Conservation (phyloP, 2,329 filamentous ascomycete genomes). For the Trichoderma sp. region DNA sequence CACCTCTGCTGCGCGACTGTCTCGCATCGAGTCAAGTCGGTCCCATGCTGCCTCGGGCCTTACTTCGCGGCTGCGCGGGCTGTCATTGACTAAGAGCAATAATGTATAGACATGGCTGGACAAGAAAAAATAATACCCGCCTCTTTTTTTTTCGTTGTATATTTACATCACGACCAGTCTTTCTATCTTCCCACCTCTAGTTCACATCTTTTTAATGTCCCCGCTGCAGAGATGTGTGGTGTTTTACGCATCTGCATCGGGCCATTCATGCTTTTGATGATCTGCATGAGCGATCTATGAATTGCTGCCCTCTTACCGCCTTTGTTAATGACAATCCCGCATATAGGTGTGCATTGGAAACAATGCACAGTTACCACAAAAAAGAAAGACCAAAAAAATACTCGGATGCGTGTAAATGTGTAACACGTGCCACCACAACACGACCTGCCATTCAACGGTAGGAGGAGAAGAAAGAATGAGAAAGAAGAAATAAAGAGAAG, state of each 20-base stretch:
- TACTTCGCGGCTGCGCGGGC: slow-evolving; percentile 41
- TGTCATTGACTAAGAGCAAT: slow-evolving; percentile 44
- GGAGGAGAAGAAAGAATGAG: slow-evolving; percentile 12
- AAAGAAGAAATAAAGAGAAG: neutral
- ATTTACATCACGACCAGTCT: slow-evolving; percentile 28
- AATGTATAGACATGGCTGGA: slow-evolving; percentile 33
- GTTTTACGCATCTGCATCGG: slow-evolving; percentile 31
- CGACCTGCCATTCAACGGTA: slow-evolving; percentile 12
- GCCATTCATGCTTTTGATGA: slow-evolving; percentile 41
- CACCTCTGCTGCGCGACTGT: slow-evolving; percentile 82
- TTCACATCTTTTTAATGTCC: neutral
- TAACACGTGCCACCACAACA: slow-evolving; percentile 14
- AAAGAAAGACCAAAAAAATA: neutral
- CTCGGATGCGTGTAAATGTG: neutral
- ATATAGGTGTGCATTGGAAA: slow-evolving; percentile 10
- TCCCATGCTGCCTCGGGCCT: slow-evolving; percentile 39
- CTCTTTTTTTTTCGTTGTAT: slow-evolving; percentile 28
- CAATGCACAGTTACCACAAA: neutral
- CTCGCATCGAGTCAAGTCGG: slow-evolving; percentile 74
- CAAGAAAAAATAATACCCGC: neutral
- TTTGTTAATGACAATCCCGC: slow-evolving; percentile 21
- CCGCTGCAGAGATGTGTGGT: slow-evolving; percentile 26
- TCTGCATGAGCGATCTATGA: slow-evolving; percentile 52
- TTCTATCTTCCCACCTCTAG: neutral
- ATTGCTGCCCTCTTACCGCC: slow-evolving; percentile 28